Percentiles rank a stretch among this genome's conserved stretches.
Conservation (phyloP, 2,329 filamentous ascomycete genomes). For the Penicillium nordicum region DNA sequence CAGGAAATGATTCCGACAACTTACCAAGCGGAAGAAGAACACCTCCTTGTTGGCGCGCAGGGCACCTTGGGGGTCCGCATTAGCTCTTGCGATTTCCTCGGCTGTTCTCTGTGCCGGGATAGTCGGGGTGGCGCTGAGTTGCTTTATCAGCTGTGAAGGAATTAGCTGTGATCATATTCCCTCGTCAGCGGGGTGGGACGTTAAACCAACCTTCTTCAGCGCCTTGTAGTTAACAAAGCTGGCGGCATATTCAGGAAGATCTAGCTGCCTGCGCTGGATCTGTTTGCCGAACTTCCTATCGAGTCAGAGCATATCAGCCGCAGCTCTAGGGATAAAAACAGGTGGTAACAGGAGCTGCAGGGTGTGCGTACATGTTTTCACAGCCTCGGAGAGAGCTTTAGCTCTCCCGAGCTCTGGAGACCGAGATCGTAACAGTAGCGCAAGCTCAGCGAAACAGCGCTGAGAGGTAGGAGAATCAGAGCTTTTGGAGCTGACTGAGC, state of each 20-base stretch:
- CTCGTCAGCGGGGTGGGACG: not conserved
- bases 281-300: conserved; percentile 99
- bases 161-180: conserved; percentile 15
- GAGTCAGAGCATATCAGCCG: not conserved
- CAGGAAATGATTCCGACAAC: not conserved
- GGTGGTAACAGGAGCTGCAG: no score
- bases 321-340: not conserved
- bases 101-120: conserved; percentile 70
- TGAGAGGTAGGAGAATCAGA: not conserved
- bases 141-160: conserved; percentile 83
- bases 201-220: conserved; percentile 76
- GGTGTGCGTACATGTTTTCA: conserved; percentile 4
- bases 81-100: conserved; percentile 38
- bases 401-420: conserved; percentile 12
- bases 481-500: not conserved
- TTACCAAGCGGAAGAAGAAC: conserved; percentile 95
- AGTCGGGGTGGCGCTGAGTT: conserved; percentile 86
- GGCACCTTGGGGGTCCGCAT: conserved; percentile 74
- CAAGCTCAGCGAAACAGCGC: conserved; percentile 1
- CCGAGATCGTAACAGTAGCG: not conserved
- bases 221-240: conserved; percentile 99
- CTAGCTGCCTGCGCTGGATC: conserved; percentile 97
- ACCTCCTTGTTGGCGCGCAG: conserved; percentile 96
- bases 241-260: conserved; percentile 97
- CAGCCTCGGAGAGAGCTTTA: conserved; percentile 11